phyloP scores from a whole-genome alignment of 2,329 filamentous ascomycete species.

The Albophoma yamanashiensis region DNA sequence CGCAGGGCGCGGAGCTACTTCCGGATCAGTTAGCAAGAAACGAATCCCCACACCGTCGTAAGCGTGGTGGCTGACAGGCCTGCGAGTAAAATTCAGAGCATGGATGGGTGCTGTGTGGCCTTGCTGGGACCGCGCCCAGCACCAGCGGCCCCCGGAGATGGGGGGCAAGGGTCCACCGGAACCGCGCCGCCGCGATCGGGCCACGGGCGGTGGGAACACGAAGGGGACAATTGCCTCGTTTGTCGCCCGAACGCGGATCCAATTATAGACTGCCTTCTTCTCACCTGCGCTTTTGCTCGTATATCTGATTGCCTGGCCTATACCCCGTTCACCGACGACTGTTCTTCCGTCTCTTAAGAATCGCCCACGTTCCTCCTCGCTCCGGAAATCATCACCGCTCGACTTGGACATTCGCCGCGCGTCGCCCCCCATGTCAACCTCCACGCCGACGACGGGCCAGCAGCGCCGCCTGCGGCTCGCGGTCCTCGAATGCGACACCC shows the following conservation, averaged over 20 bases:
- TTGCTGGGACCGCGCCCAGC: background rate
- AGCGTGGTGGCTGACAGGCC: background rate
- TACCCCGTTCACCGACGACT: background rate
- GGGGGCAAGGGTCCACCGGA: background rate
- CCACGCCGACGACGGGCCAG: background rate
- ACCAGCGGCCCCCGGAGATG: background rate
- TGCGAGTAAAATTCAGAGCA: background rate
- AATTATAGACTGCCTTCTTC: background rate
- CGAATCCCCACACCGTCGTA: background rate
- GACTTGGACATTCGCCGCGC: background rate
- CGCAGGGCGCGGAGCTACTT: background rate
- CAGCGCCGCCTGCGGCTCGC: constrained; percentile 60
- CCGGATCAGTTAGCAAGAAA: background rate
- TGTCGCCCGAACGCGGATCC: background rate
- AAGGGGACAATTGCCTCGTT: background rate
- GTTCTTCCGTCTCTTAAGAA: background rate
- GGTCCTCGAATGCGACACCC: constrained; percentile 79
- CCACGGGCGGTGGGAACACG: background rate
- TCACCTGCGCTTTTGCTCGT: background rate
- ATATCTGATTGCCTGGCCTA: background rate
- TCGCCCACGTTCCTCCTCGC: background rate
- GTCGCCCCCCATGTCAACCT: background rate
- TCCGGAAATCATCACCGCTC: background rate
- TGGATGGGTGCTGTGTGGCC: background rate
- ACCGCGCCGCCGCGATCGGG: background rate